Base-by-base conservation (phyloP, 139 green algal species). In the Marvania coccoides region DNA sequence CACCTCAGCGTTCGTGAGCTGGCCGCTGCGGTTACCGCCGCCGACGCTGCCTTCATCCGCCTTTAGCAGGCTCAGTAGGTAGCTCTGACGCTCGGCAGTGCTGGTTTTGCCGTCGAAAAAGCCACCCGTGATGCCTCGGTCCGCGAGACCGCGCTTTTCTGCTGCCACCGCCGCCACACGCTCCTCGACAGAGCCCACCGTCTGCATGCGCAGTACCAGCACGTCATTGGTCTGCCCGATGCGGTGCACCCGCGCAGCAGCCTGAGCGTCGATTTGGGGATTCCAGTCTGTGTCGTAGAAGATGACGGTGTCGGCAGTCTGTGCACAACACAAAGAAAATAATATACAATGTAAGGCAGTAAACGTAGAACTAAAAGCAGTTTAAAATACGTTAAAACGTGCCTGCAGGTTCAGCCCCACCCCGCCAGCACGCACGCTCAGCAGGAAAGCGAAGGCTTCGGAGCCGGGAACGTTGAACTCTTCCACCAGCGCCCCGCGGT, bases 201-300 rank as follows among this genome's bases (percentile, higher is more conserved):
- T 64, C 5, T 42, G 39, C 14, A 69, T 85, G 65, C 87, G 70
- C 78, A 96, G 96, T 65, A 96, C 95, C 75, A 96, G 95, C 54
- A 97, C 90, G 10, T 83, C 86, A 48, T 94, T 81, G 38, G 84
- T 96, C 83, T 98, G 92, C 28, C 92, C 92, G 62, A 98, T 98
- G 68, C 92, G 82, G 75, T 98, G 92, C 7, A 90, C 93, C 5
- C 92, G 85, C 0, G 77, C 87, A 90, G 97, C 96, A 47, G 92
- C 92, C 74, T 95, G 85, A 66, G 95, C 75, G 73, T 96, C 89
- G 63, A 90, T 91, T 59, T 90, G 80, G 3, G 78, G 71, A 55
- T 82, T 81, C 61, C 72, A 84, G 62, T 76, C 61, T 29, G 69
- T 81, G 73, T 93, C 86, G 63, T 91, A 93, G 57, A 94, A 88